A percentile compares a stretch with the other conserved stretches of the same genome.
Evolutionary conservation across 2,329 filamentous ascomycete genomes (phyloP).

Genomic region (Alternaria burnsii): DNA sequence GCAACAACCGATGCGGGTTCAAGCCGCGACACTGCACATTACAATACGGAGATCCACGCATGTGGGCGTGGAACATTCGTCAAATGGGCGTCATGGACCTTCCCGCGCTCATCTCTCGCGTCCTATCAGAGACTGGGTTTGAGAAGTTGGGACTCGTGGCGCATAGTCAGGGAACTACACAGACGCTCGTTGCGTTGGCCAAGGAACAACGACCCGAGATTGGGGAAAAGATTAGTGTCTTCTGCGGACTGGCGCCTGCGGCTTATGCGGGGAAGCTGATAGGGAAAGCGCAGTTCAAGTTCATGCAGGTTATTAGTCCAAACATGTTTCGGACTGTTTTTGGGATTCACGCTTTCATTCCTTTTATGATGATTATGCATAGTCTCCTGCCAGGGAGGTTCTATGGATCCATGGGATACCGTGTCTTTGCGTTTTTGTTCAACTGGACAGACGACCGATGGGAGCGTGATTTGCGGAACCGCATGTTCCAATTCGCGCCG

Average conservation of each 20-base stretch:
- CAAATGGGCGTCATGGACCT: conserved; percentile 94
- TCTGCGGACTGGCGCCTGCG: conserved; percentile 89
- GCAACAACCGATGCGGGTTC: conserved; percentile 91
- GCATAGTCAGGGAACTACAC: conserved; percentile 90
- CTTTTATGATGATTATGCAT: conserved; percentile 90
- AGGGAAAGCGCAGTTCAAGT: conserved; percentile 87
- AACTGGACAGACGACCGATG: conserved; percentile 85
- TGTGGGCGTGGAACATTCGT: conserved; percentile 94
- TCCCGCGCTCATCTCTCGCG: conserved; percentile 78
- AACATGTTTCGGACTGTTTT: conserved; percentile 81
- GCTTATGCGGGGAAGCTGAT: conserved; percentile 89
- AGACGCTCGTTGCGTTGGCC: conserved; percentile 85
- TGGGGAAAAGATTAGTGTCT: conserved; percentile 82
- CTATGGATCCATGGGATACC: conserved; percentile 86
- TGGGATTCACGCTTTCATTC: conserved; percentile 92
- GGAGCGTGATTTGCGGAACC: conserved; percentile 79
- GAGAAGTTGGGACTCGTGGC: conserved; percentile 82
- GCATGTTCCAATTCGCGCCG: conserved; percentile 92
- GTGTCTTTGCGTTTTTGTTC: conserved; percentile 89
- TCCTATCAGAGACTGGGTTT: conserved; percentile 84
- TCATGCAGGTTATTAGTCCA: conserved; percentile 83
- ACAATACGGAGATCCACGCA: conserved; percentile 78
- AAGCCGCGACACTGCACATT: conserved; percentile 77
- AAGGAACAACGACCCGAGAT: conserved; percentile 90
- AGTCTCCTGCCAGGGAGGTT: conserved; percentile 68